Evolutionary conservation across 129 eudicot species (phyloP).

Genomic region (Ambrosia trifida): DNA sequence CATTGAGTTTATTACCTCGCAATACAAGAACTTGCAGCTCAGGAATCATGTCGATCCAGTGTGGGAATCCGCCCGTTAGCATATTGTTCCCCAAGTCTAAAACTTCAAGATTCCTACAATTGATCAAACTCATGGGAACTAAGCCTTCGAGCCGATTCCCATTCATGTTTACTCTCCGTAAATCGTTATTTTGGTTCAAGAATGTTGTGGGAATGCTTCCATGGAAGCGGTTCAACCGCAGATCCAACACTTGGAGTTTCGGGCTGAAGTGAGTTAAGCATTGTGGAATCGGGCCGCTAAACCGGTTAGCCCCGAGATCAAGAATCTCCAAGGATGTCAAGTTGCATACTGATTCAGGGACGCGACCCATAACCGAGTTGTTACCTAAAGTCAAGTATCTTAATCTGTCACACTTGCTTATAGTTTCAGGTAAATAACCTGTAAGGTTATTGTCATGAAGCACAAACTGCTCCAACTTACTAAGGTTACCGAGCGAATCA

Average conservation of each 20-base stretch:
- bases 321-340: constrained; percentile 22
- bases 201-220: constrained; percentile 29
- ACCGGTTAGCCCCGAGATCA: constrained; percentile 27
- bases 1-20: constrained; percentile 32
- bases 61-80: constrained; percentile 30
- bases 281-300: constrained; percentile 27
- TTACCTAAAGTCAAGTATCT: constrained; percentile 27
- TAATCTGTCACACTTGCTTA: constrained; percentile 18
- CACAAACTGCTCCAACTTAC: constrained; percentile 26
- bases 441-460: constrained; percentile 32
- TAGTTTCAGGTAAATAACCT: constrained; percentile 24
- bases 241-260: constrained; percentile 15
- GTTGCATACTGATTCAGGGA: constrained; percentile 31
- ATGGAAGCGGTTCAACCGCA: constrained; percentile 17
- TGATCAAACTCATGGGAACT: constrained; percentile 18
- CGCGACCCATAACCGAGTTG: constrained; percentile 25
- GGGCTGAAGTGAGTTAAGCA: constrained; percentile 32
- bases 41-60: constrained; percentile 34
- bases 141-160: constrained; percentile 32
- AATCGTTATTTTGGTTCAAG: neutral
- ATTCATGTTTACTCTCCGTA: constrained; percentile 25
- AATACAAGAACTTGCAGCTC: constrained; percentile 39
- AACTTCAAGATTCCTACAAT: constrained; percentile 36
- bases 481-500: constrained; percentile 27
- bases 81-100: constrained; percentile 38